A percentile compares a stretch with the other conserved stretches of the same genome.
Conservation (phyloP, 2,329 filamentous ascomycete genomes). For the Pseudogymnoascus sp. region DNA sequence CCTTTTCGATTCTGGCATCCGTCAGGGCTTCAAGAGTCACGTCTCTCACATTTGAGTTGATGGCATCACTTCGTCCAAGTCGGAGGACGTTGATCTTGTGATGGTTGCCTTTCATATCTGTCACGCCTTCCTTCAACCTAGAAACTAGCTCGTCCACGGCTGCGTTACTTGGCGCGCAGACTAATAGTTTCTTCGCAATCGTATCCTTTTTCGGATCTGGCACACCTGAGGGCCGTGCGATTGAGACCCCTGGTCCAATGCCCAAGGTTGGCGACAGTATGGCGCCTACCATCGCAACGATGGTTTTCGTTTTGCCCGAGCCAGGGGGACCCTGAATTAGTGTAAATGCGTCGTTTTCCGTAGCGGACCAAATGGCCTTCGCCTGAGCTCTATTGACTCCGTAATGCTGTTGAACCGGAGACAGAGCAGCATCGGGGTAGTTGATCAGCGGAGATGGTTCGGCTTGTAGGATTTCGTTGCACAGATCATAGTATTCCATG, state of each 20-base stretch:
- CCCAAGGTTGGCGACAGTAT: conserved; percentile 59
- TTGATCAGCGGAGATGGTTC: conserved; percentile 83
- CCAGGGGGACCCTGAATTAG: conserved; percentile 92
- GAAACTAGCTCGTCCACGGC: conserved; percentile 95
- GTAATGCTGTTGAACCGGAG: conserved; percentile 67
- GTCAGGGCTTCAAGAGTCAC: conserved; percentile 93
- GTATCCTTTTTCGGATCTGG: conserved; percentile 31
- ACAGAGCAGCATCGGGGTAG: conserved; percentile 69
- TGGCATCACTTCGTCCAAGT: conserved; percentile 83
- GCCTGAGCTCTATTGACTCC: conserved; percentile 83
- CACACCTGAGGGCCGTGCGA: conserved; percentile 34
- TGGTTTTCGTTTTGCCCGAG: conserved; percentile 97
- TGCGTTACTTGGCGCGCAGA: conserved; percentile 97
- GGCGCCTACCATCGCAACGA: conserved; percentile 89
- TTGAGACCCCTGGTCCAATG: conserved; percentile 36
- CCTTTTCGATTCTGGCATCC: conserved; percentile 60
- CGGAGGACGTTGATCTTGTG: conserved; percentile 83
- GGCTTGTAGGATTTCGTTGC: conserved; percentile 82
- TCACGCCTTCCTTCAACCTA: conserved; percentile 82
- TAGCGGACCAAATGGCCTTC: conserved; percentile 81
- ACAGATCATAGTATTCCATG: conserved; percentile 91
- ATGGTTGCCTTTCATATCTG: conserved; percentile 63
- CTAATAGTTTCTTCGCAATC: conserved; percentile 74
- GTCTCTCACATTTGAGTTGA: conserved; percentile 82
- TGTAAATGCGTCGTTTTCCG: conserved; percentile 95